These are phyloP conservation scores for Cucumis melo DNA, from an alignment of 306 rosid species.

Conservation along the genomic window DNA sequence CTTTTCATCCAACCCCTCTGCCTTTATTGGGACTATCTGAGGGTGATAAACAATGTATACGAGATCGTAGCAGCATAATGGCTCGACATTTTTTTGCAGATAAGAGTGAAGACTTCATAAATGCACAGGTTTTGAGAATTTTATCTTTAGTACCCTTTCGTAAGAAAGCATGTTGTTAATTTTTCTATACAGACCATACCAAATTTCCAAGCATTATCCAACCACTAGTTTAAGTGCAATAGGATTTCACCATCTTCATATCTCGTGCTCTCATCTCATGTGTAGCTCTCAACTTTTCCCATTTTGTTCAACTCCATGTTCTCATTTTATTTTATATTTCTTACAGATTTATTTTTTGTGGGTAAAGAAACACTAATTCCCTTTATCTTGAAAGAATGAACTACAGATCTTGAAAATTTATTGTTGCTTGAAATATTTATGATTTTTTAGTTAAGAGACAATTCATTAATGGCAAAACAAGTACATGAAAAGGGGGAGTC, in stretches of 20 bases:
- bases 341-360: background rate
- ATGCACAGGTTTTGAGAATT: conserved; percentile 52
- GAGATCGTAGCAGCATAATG: conserved; percentile 94
- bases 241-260: background rate
- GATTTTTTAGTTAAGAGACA: background rate
- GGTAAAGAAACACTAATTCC: background rate
- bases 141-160: background rate
- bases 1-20: conserved; percentile 74
- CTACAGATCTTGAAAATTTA: background rate
- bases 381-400: background rate
- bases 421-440: background rate
- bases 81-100: conserved; percentile 97
- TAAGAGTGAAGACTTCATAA: conserved; percentile 77
- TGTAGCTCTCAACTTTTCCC: background rate
- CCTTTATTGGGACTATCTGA: conserved; percentile 82
- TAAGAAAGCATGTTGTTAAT: background rate
- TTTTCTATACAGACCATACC: background rate
- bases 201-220: background rate
- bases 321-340: background rate
- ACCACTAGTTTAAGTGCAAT: background rate
- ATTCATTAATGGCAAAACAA: background rate
- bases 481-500: background rate
- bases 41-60: conserved; percentile 91
- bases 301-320: background rate
- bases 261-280: background rate